Base-by-base conservation (phyloP, 306 rosid genomes). In the Astragalus membranaceus region DNA sequence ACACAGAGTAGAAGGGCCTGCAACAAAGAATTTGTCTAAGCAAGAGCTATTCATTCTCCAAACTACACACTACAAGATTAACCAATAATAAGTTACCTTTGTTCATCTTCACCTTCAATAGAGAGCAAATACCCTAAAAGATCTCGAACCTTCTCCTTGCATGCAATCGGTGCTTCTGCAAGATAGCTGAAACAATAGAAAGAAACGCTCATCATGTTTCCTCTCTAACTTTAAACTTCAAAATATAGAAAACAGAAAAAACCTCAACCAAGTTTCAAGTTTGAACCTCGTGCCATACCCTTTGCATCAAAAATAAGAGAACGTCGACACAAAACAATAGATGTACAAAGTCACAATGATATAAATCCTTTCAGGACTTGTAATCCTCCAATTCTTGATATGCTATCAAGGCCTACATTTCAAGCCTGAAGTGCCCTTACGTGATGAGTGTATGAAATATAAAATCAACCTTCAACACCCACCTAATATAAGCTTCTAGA, bases 101-200 rank as follows among this genome's bases (percentile, higher is more conserved):
- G 87, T 69, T 93, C 96, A 78, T 93, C 96, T 82, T 78, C 96
- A 20, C 97, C 90, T 88, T 90, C 96, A 52, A 93, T 30, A 10
- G 85, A 85, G 43, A 93, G 92, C 96, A 93, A 81, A 74, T 74
- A 90, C 58, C 79, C 89, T 74, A 93, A 77, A 60, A 93, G 89
- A 78, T 88, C 88, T 62, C 12, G 78, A 63, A 93, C 92, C 79
- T 84, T 90, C 77, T 87, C 96, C 64, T 76, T 54, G 87, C 92
- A 87, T 78, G 98, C 97, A 69, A 77, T 47, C 2, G 97, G 97
- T 12, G 89, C 83, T 83, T 94, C 94, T 69, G 98, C 98, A 77
- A 94, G 98, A 82, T 88, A 94, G 83, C 98, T 94, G 94, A 79
- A 82, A 74, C 72, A 78, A 81, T n/a, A 61, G 44, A 62, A 7